These are phyloP conservation scores for Eimeria tenella DNA, from an alignment of 169 alveolate species.

Conservation along the genomic window DNA sequence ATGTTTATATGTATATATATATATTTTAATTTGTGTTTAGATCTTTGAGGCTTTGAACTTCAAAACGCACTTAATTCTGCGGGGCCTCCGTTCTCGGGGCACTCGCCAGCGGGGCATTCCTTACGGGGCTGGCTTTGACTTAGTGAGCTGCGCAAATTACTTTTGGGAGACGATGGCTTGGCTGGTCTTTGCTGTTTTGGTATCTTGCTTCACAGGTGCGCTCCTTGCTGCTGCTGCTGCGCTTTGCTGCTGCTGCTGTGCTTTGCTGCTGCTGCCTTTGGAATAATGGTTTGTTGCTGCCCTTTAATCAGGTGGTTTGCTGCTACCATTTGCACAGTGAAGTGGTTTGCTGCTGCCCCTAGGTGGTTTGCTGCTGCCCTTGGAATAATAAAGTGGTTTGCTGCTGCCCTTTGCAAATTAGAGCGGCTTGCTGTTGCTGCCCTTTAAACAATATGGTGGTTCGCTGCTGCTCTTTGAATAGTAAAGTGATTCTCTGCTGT, in stretches of 20 bases:
- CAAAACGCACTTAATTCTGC: constrained; percentile 95
- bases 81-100: constrained; percentile 94
- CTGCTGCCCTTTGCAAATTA: neutral
- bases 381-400: neutral
- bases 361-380: neutral
- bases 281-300: too few species aligned
- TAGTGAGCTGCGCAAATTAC: constrained; percentile 98
- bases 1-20: neutral
- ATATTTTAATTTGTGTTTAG: too few species aligned
- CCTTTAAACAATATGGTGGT: too few species aligned
- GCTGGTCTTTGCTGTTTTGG: constrained; percentile 88
- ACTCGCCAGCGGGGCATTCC: constrained; percentile 94
- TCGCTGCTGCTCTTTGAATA: neutral
- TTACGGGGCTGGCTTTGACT: constrained; percentile 97
- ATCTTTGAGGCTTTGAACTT: constrained; percentile 94
- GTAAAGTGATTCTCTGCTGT: neutral
- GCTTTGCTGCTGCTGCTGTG: neutral
- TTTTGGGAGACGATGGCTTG: constrained; percentile 98
- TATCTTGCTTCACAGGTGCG: constrained; percentile 70
- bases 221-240: neutral
- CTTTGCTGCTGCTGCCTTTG: neutral
- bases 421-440: too few species aligned
- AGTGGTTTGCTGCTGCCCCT: neutral
- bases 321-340: too few species aligned
- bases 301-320: too few species aligned